Evolutionary conservation across 805 yeast species (phyloP), one percentile per base, ranked within the genome.

Genomic region (Kodamaea lidongshanica): DNA sequence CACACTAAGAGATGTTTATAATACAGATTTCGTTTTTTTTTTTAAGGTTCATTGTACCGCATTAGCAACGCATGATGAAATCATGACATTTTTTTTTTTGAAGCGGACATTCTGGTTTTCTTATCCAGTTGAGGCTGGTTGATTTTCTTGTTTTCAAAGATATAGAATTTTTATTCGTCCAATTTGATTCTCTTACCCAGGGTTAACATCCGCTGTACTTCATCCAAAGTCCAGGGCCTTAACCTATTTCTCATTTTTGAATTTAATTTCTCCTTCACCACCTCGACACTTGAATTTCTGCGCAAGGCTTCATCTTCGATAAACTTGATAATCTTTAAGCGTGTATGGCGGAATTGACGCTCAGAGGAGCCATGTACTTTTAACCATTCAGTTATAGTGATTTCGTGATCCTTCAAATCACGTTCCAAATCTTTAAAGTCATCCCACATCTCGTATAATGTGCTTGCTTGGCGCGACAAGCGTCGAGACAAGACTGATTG

Each of bases 361-460:
- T 52, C 57, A 3, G 52, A 44, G 21, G 45, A 40, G 7, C 58
- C 56, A 28, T 54, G 60, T 6, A 48, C 46, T 29, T 50, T 51
- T 8, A 52, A 25, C 60, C 60, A 54, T 32, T 53, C 58, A 5
- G 56, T 50, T 6, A 44, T 33, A 11, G 53, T 41, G 16, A 54
- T 41, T 21, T 45, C 50, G 27, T 46, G 41, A 14, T 45, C 44
- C 10, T 41, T 43, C 20, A 54, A 36, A 12, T 43, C 52, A 14
- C 36, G 32, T 25, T 53, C 58, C 14, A 54, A 34, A 4, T 48
- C 39, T 30, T 52, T 54, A 35, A 51, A 54, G 34, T 54, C 60
- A 34, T 54, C 53, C 60, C 60, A 54, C 57, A 54, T 50, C 34
- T 54, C 58, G 32, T 44, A 49, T 7, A 54, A 31, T 10, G 54